phyloP scores from a whole-genome alignment of 139 green algal species.

The Parachlorella kessleri region DNA sequence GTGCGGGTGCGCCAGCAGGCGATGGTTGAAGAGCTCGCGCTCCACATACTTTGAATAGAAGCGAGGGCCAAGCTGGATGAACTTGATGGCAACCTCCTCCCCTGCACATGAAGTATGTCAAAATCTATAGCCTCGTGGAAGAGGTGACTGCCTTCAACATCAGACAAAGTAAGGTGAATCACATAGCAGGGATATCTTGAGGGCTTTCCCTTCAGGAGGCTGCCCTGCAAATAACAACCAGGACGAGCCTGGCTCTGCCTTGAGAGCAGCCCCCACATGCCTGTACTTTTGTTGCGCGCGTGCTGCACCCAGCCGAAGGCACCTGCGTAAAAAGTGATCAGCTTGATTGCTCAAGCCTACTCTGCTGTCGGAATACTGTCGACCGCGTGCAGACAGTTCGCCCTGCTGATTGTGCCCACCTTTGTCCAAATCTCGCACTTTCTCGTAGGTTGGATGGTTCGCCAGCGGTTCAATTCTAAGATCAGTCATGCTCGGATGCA shows the following conservation, averaged over 20 bases:
- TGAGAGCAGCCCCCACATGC: background rate
- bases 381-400: no score
- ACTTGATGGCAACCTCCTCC: conserved; percentile 61
- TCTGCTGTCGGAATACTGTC: no score
- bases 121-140: no score
- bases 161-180: no score
- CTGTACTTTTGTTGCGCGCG: conserved; percentile 37
- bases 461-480: conserved; percentile 31
- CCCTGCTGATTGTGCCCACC: no score
- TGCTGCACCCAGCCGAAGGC: conserved; percentile 46
- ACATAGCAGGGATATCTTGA: no score
- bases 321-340: conserved; percentile 25
- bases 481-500: background rate
- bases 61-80: conserved; percentile 46
- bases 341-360: no score
- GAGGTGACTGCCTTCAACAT: no score
- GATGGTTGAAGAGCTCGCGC: conserved; percentile 68
- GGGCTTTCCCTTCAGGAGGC: no score
- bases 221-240: background rate
- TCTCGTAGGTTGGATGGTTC: conserved; percentile 30
- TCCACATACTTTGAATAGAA: conserved; percentile 58
- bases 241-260: no score
- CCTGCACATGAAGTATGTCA: no score
- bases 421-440: conserved; percentile 36
- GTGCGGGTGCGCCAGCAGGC: conserved; percentile 60